Base-by-base conservation (phyloP, 345 rosid species). In the Sapria himalayana region DNA sequence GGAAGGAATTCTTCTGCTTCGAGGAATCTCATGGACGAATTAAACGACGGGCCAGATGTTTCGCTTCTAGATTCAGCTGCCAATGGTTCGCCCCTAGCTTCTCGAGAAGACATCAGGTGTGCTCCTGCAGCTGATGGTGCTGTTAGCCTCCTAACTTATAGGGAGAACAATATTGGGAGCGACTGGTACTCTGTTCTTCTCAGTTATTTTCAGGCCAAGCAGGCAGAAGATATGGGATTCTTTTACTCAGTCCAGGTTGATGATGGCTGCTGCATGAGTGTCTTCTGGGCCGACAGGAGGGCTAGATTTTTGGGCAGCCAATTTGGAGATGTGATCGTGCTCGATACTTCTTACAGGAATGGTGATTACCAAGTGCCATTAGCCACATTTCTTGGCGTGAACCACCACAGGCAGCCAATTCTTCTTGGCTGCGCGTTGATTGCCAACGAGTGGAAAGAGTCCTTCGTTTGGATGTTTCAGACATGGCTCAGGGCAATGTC, bases 201-300 rank as follows among this genome's bases (percentile, higher is more conserved):
- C 1, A 67, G 76, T 39, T 73, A 73, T 58, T 81, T 81, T 44
- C 92, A 73, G 56, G 50, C 66, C 14, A 81, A 23, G 62, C 97
- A 81, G 61, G 66, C 89, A 14, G 75, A 75, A 49, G 94, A 85
- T 52, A 70, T 68, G 4, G 92, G 92, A 49, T 85, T 85, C 73
- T 85, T 85, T 59, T 62, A 73, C 29, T 74, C 89, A 0, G 57
- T 75, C 0, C 76, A 85, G 39, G 46, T 81, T 37, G 70, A 60
- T 25, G 45, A 41, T 22, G 86, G 92, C 27, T 61, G 60, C 42
- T 75, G 86, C 48, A 63, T 59, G 73, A 73, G 72, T 61, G 22
- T 78, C 25, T 85, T 85, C 52, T 81, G 92, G 97, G 94, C 79
- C 0, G 97, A 85, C 54, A 74, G 97, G 24, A 70, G 89, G 71